Evolutionary conservation across 345 rosid genomes (phyloP).

Genomic region (Brassica carinata): DNA sequence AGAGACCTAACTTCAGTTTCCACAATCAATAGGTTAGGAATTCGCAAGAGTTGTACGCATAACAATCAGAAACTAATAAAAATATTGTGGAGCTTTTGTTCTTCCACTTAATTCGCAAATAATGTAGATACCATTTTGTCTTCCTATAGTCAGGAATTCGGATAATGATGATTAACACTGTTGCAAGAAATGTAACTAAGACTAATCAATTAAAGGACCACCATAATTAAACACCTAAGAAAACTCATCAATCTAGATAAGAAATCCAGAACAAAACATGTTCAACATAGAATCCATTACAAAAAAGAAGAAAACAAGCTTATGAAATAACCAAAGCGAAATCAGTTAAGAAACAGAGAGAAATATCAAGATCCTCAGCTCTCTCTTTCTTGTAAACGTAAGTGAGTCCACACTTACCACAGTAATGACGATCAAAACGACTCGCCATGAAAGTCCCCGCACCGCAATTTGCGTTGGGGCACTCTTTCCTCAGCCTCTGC

Average conservation of each 20-base stretch:
- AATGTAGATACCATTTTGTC: not conserved
- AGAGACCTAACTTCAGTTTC: not conserved
- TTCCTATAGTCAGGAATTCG: not conserved
- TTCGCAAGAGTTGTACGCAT: not conserved
- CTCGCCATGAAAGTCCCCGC: conserved; percentile 46
- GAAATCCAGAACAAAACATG: conserved; percentile 25
- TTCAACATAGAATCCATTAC: conserved; percentile 25
- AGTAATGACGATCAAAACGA: conserved; percentile 44
- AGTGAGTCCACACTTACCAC: conserved; percentile 44
- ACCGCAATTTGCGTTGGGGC: conserved; percentile 42
- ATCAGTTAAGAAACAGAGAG: not conserved
- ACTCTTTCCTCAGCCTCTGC: conserved; percentile 44
- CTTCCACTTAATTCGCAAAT: not conserved
- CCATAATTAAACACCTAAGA: not conserved
- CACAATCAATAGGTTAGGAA: not conserved
- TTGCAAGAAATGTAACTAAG: no score
- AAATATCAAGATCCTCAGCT: not conserved
- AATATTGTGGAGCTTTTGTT: not conserved
- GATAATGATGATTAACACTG: not conserved
- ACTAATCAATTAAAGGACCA: not conserved
- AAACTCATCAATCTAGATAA: conserved; percentile 2
- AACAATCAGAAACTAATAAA: not conserved
- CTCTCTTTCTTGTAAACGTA: conserved; percentile 42
- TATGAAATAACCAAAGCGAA: conserved; percentile 27
- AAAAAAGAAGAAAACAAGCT: not conserved